These are phyloP conservation scores for Arxiozyma slooffiae DNA, from an alignment of 1,139 yeast species.

Conservation along the genomic window DNA sequence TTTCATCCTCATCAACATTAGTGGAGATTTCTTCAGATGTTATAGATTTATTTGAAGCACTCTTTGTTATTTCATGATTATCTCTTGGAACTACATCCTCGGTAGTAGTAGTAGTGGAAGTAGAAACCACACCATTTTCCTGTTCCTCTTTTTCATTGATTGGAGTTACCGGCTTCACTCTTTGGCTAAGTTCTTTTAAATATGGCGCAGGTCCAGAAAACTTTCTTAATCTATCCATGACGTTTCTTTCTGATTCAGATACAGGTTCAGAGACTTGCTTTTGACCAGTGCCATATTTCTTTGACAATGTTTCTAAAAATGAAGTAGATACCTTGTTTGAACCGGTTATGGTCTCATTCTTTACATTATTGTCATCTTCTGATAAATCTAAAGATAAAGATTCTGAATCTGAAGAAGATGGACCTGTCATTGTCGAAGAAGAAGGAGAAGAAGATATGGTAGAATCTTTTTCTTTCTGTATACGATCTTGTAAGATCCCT, in stretches of 20 bases:
- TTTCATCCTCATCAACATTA: not conserved
- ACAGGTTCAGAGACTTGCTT: slow-evolving; percentile 8
- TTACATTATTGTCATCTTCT: slow-evolving; percentile 7
- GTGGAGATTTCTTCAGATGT: not conserved
- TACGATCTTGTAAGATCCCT: slow-evolving; percentile 7
- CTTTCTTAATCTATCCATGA: slow-evolving; percentile 26
- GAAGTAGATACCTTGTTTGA: slow-evolving; percentile 19
- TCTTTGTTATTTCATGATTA: not conserved
- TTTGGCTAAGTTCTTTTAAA: slow-evolving; percentile 47
- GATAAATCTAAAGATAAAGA: slow-evolving; percentile 5
- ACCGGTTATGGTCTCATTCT: not conserved
- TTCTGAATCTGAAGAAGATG: slow-evolving; percentile 1
- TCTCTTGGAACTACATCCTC: not conserved
- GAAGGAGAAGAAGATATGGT: slow-evolving; percentile 8
- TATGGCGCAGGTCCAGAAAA: slow-evolving; percentile 31
- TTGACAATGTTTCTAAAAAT: slow-evolving; percentile 26
- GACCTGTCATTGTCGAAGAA: too few species aligned
- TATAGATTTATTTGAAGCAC: not conserved
- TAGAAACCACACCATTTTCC: not conserved
- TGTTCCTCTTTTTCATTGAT: slow-evolving; percentile 1
- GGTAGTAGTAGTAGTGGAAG: too few species aligned
- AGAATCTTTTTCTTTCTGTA: slow-evolving; percentile 2
- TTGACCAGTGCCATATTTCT: slow-evolving; percentile 28
- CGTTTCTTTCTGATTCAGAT: slow-evolving; percentile 17
- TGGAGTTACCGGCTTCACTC: slow-evolving; percentile 31